phyloP scores from a whole-genome alignment of 768 basidiomycete genomes.

The Lentinula raphanica region DNA sequence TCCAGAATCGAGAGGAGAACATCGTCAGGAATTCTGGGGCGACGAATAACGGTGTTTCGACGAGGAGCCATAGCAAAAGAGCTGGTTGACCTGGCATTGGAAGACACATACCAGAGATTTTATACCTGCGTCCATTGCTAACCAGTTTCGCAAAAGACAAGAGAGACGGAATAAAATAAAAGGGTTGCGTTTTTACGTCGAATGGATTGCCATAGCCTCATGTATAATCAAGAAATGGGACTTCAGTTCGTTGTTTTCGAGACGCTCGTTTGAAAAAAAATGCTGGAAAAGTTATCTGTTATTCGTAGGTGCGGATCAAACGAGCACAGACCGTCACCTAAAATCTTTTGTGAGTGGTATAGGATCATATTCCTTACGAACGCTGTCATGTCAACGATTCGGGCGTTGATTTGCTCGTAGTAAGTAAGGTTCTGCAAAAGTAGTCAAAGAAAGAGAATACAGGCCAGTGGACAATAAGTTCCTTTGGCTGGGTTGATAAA shows the following conservation, averaged over 20 bases:
- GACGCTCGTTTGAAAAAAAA: slow-evolving; percentile 33
- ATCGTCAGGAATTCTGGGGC: slow-evolving; percentile 48
- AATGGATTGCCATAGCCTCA: slow-evolving; percentile 29
- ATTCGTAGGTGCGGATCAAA: slow-evolving; percentile 39
- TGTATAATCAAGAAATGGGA: slow-evolving; percentile 32
- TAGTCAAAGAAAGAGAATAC: slow-evolving; percentile 28
- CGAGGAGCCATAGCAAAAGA: slow-evolving; percentile 36
- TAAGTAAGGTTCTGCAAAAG: slow-evolving; percentile 34
- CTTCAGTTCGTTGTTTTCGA: slow-evolving; percentile 36
- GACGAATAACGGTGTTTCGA: slow-evolving; percentile 36
- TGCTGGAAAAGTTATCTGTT: slow-evolving; percentile 30
- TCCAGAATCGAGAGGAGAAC: slow-evolving; percentile 45
- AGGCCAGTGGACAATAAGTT: slow-evolving; percentile 47
- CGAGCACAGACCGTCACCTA: slow-evolving; percentile 28
- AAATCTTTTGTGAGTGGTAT: slow-evolving; percentile 45
- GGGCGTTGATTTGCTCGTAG: slow-evolving; percentile 26
- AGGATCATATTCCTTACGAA: slow-evolving; percentile 33
- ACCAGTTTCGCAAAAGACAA: slow-evolving; percentile 23
- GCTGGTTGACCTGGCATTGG: slow-evolving; percentile 15
- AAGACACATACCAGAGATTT: slow-evolving; percentile 30
- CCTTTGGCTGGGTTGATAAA: slow-evolving; percentile 35
- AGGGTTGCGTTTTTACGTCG: slow-evolving; percentile 40
- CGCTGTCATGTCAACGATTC: slow-evolving; percentile 55
- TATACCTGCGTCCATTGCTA: slow-evolving; percentile 35
- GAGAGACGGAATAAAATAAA: slow-evolving; percentile 32